These are phyloP conservation scores for Candida orba DNA, from an alignment of 805 yeast genomes.

Conservation along the genomic window DNA sequence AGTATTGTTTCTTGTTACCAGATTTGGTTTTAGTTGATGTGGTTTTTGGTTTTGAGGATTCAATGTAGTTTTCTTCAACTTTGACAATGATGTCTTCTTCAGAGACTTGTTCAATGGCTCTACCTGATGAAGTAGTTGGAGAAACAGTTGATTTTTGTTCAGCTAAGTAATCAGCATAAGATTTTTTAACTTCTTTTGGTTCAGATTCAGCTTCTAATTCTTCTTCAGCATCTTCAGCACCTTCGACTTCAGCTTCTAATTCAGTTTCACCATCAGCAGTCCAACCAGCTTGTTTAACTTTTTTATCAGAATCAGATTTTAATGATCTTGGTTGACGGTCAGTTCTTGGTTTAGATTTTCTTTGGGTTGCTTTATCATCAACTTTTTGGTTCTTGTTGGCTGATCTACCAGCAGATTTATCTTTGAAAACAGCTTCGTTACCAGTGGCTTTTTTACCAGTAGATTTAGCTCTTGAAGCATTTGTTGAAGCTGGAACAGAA, in stretches of 20 bases:
- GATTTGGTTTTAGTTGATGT: slow-evolving; percentile 69
- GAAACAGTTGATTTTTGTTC: slow-evolving; percentile 46
- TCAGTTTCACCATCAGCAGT: slow-evolving; percentile 71
- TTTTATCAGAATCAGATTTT: slow-evolving; percentile 79
- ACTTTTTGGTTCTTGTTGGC: slow-evolving; percentile 43
- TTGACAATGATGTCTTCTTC: slow-evolving; percentile 58
- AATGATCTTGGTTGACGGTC: slow-evolving; percentile 88
- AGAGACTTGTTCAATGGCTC: slow-evolving; percentile 30
- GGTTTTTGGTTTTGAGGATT: slow-evolving; percentile 48
- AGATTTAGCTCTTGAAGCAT: slow-evolving; percentile 72
- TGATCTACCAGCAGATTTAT: slow-evolving; percentile 62
- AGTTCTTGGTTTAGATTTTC: slow-evolving; percentile 38
- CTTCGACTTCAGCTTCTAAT: slow-evolving; percentile 60
- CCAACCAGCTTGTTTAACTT: slow-evolving; percentile 74
- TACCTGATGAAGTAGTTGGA: slow-evolving; percentile 39
- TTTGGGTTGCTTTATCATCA: slow-evolving; percentile 51
- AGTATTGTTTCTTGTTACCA: slow-evolving; percentile 71
- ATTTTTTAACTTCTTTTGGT: slow-evolving; percentile 50
- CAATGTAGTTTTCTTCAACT: slow-evolving; percentile 52
- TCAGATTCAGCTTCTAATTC: slow-evolving; percentile 35
- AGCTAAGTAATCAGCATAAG: slow-evolving; percentile 82
- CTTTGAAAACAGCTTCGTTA: slow-evolving; percentile 82
- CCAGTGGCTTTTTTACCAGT: slow-evolving; percentile 65
- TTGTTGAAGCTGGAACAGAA: slow-evolving; percentile 74
- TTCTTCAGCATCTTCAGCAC: slow-evolving; percentile 40